Evolutionary conservation across 805 yeast genomes (phyloP).

Genomic region (Candida alai): DNA sequence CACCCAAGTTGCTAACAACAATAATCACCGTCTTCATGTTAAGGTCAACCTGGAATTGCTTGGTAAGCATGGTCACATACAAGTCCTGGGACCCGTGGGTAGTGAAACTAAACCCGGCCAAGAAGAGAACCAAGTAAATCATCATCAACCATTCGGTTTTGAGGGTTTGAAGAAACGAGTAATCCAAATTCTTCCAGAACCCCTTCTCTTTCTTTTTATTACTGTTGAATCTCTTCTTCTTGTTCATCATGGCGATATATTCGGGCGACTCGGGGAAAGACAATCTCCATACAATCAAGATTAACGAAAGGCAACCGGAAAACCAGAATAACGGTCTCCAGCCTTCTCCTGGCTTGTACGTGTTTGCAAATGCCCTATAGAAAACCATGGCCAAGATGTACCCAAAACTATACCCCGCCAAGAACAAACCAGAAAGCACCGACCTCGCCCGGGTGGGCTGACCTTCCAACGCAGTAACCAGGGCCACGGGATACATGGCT

Average conservation of each 20-base stretch:
- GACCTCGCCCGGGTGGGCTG: slow-evolving; percentile 53
- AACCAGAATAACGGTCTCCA: slow-evolving; percentile 73
- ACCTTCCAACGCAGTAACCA: slow-evolving; percentile 52
- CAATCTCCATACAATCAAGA: slow-evolving; percentile 30
- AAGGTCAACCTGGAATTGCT: slow-evolving; percentile 27
- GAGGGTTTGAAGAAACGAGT: slow-evolving; percentile 11
- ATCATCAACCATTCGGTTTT: slow-evolving; percentile 57
- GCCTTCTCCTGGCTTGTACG: slow-evolving; percentile 34
- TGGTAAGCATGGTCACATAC: slow-evolving; percentile 36
- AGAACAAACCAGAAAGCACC: slow-evolving; percentile 63
- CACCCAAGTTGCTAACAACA: slow-evolving; percentile 38
- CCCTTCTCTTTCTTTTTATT: slow-evolving; percentile 26
- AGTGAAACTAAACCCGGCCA: slow-evolving; percentile 39
- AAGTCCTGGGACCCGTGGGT: slow-evolving; percentile 42
- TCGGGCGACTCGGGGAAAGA: slow-evolving; percentile 45
- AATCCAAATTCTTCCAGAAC: slow-evolving; percentile 3
- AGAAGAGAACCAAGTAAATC: slow-evolving; percentile 50
- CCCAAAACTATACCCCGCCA: slow-evolving; percentile 77
- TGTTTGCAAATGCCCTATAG: slow-evolving; percentile 57
- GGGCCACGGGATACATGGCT: slow-evolving; percentile 51
- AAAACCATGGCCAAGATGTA: slow-evolving; percentile 62
- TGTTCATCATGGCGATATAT: slow-evolving; percentile 22
- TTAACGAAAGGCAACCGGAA: slow-evolving; percentile 50
- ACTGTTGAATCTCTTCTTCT: slow-evolving; percentile 12
- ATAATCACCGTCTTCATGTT: slow-evolving; percentile 37